A percentile compares a stretch with the other conserved stretches of the same genome.
These are phyloP conservation scores for Chamaenerion angustifolium DNA, from an alignment of 345 rosid genomes.

Conservation along the genomic window DNA sequence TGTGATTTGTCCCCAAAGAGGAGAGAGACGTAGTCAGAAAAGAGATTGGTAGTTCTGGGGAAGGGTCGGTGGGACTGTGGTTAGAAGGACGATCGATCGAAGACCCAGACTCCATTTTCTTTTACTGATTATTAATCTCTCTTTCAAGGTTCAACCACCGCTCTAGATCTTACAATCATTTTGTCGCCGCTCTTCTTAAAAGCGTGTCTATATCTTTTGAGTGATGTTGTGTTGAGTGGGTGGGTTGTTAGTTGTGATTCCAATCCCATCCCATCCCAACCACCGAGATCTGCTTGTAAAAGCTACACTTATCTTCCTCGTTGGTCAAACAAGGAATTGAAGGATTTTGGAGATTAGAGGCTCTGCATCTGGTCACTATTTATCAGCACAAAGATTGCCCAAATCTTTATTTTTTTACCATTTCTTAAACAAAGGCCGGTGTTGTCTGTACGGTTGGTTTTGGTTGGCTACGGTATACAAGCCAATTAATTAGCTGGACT, in stretches of 20 bases:
- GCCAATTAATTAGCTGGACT: slow-evolving; percentile 2
- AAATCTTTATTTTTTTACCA: too few species aligned
- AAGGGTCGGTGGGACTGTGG: slow-evolving; percentile 7
- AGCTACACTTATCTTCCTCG: too few species aligned
- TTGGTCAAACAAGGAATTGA: neutral
- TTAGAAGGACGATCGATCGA: slow-evolving; percentile 5
- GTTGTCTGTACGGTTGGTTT: slow-evolving; percentile 11
- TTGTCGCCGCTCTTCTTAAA: too few species aligned
- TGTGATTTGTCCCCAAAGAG: slow-evolving; percentile 5
- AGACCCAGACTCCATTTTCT: neutral
- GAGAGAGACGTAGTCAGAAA: neutral
- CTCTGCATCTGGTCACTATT: slow-evolving; percentile 27
- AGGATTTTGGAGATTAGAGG: slow-evolving; percentile 21
- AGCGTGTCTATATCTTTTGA: slow-evolving; percentile 5
- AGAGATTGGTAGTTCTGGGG: slow-evolving; percentile 4
- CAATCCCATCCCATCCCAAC: slow-evolving; percentile 12
- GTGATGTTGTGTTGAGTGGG: slow-evolving; percentile 2
- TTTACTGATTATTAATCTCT: too few species aligned
- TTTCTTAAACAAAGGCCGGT: slow-evolving; percentile 7
- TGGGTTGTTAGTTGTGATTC: slow-evolving; percentile 1
- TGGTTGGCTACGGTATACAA: slow-evolving; percentile 3
- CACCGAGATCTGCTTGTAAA: slow-evolving; percentile 26
- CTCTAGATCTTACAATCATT: too few species aligned
- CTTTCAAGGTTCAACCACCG: too few species aligned
- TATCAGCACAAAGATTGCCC: too few species aligned